These are phyloP conservation scores for Cladosporium sp. DNA, from an alignment of 2,329 filamentous ascomycete species.

Conservation along the genomic window DNA sequence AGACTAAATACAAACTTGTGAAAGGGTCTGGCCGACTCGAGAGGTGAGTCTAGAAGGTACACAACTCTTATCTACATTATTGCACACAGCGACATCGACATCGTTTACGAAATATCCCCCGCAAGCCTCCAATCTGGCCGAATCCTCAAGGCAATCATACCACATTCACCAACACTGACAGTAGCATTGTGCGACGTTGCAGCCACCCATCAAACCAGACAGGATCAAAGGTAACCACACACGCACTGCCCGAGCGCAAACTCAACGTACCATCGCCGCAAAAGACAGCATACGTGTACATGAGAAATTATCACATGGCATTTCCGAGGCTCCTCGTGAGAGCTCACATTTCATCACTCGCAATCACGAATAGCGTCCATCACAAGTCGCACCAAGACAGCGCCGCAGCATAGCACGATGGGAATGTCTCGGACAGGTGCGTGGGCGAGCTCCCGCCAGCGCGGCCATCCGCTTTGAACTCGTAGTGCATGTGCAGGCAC, in stretches of 20 bases:
- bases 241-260: background rate
- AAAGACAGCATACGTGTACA: background rate
- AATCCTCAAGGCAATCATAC: background rate
- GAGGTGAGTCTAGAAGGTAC: no score
- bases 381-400: background rate
- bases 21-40: no score
- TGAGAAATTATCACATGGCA: background rate
- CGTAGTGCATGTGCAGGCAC: constrained; percentile 9
- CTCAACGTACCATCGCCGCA: background rate
- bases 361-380: background rate
- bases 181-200: constrained; percentile 1
- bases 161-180: background rate
- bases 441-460: background rate
- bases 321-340: background rate
- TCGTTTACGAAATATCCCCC: background rate
- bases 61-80: no score
- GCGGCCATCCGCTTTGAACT: constrained; percentile 3
- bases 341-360: background rate
- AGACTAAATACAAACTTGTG: no score
- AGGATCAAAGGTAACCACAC: background rate
- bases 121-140: background rate
- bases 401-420: background rate
- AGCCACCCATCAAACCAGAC: background rate
- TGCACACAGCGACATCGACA: background rate
- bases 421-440: constrained; percentile 5